Percentiles rank a stretch among this genome's conserved stretches.
phyloP scores from a whole-genome alignment of 257 asterid species.

The Rehmannia glutinosa region DNA sequence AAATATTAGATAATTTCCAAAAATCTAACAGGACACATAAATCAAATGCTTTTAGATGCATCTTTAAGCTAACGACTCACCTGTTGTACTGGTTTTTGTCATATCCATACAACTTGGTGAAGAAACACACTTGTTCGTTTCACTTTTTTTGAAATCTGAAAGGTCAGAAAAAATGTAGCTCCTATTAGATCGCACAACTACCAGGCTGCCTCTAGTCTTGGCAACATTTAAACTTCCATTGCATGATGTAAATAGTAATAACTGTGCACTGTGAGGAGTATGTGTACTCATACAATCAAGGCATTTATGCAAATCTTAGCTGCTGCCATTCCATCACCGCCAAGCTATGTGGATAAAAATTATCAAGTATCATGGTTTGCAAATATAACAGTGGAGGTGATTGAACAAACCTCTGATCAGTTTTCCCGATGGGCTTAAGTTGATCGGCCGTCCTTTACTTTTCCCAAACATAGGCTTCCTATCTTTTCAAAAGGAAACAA shows the following conservation, averaged over 20 bases:
- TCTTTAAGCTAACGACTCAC: constrained; percentile 31
- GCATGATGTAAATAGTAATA: background rate
- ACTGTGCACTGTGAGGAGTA: constrained; percentile 70
- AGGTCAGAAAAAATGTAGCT: constrained; percentile 17
- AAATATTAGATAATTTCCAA: background rate
- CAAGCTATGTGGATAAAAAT: constrained; percentile 60
- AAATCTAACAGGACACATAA: background rate
- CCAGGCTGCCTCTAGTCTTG: background rate
- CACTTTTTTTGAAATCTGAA: constrained; percentile 78
- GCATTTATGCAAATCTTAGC: constrained; percentile 32
- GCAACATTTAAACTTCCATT: no score
- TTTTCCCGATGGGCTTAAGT: constrained; percentile 77
- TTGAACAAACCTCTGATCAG: constrained; percentile 63
- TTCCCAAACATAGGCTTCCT: constrained; percentile 42
- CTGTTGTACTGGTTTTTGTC: constrained; percentile 38
- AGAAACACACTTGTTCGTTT: constrained; percentile 45
- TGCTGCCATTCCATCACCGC: constrained; percentile 30
- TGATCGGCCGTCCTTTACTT: constrained; percentile 30
- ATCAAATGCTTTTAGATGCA: constrained; percentile 1
- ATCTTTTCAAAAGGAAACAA: constrained; percentile 25
- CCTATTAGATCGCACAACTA: constrained; percentile 8
- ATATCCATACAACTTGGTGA: constrained; percentile 49
- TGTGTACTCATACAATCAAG: background rate
- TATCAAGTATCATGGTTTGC: background rate
- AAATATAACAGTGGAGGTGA: constrained; percentile 12